Evolutionary conservation across 345 rosid genomes (phyloP).

Genomic region (Clarkia xantiana): DNA sequence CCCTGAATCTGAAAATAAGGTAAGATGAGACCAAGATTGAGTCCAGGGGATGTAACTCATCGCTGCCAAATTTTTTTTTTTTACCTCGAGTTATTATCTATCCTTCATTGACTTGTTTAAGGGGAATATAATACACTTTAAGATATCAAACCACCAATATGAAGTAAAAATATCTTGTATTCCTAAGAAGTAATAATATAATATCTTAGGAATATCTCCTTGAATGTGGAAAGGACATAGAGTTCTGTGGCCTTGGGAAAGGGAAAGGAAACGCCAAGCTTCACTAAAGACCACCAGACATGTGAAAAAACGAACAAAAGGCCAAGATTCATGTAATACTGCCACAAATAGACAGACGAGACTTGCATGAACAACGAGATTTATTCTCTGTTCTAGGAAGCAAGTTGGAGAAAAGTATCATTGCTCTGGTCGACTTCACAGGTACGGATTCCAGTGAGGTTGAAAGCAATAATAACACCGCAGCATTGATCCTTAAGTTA

Average conservation of each 20-base stretch:
- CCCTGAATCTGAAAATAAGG: no score
- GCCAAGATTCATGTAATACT: constrained; percentile 8
- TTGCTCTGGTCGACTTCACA: no score
- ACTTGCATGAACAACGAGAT: constrained; percentile 20
- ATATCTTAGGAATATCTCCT: constrained; percentile 6
- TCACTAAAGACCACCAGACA: constrained; percentile 8
- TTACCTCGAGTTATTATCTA: no score
- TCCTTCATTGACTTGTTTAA: not conserved
- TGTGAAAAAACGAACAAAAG: constrained; percentile 10
- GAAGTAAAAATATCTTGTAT: constrained; percentile 2
- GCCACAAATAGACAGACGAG: constrained; percentile 19
- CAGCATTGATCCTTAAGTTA: no score
- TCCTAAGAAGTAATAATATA: constrained; percentile 3
- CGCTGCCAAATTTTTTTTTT: no score
- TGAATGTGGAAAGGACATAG: not conserved
- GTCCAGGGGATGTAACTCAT: no score
- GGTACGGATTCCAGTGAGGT: not conserved
- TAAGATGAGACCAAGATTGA: no score
- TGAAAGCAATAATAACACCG: no score
- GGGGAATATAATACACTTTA: not conserved
- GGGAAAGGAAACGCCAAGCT: constrained; percentile 3
- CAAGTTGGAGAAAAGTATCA: not conserved
- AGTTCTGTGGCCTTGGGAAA: constrained; percentile 6
- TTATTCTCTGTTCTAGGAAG: constrained; percentile 3
- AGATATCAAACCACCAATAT: not conserved